Evolutionary conservation across 805 yeast genomes (phyloP), one percentile per base, ranked within the genome.

Genomic region (Danielia oregonensis): DNA sequence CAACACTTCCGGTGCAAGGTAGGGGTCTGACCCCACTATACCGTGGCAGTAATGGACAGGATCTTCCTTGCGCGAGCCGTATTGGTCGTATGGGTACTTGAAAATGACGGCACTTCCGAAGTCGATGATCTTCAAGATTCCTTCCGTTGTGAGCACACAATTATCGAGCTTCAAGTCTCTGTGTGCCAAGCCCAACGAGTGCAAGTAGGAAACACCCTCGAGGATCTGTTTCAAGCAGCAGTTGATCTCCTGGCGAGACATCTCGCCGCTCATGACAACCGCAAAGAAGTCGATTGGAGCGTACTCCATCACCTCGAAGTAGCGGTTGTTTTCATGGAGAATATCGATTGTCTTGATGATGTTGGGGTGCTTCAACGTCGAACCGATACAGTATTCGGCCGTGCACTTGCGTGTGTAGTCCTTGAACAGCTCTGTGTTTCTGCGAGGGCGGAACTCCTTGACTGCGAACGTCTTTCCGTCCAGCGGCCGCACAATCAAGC

Each of bases 231-330:
- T 82, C 37, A 85, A 66, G 54, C 87, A 85, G 55, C 94, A 85
- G 52, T 84, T 84, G 44, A 84, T 82, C 56, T 85, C 94, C 35
- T 79, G 80, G 51, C 93, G 70, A 5, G 84, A 70, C 89, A 85
- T 82, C 49, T 78, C 73, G 16, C 88, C 89, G 4, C 87, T 79
- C 94, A 85, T 85, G 11, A 85, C 94, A 28, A 85, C 87, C 0
- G 88, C 87, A 54, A 85, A 85, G 57, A 85, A 83, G 62, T 85
- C 95, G 26, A 78, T 73, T 6, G 95, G 86, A 49, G 95, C 86
- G 57, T 81, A 91, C 62, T 93, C 98, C 97, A 93, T 88, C 35
- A 93, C 87, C 59, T 91, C 95, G 34, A 64, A 81, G 81, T 44
- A 83, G 72, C 84, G 79, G 46, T 75, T 78, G 49, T 57, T 87